Percentiles rank a stretch among this genome's conserved stretches.
Conservation (phyloP, 225 moss, liverwort and hornwort species). For the Bryum argenteum region DNA sequence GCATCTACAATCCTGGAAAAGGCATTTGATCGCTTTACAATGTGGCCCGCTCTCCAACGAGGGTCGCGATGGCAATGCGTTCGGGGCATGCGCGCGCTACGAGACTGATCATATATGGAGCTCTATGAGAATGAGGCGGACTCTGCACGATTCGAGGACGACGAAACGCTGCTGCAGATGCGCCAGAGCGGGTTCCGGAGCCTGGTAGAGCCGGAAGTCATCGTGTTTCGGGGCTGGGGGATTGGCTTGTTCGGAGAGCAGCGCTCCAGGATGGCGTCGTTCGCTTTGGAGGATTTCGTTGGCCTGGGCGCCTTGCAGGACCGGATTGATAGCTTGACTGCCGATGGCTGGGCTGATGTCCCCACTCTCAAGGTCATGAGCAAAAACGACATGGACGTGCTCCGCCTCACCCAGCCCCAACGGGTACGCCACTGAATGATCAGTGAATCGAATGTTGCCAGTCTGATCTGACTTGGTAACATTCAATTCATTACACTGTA, state of each 20-base stretch:
- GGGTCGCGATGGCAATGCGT: too few species aligned
- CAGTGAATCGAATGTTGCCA: background rate
- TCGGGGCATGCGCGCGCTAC: too few species aligned
- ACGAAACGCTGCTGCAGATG: constrained; percentile 3
- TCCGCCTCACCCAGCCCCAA: constrained; percentile 57
- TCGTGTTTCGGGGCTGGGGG: constrained; percentile 17
- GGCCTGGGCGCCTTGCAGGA: constrained; percentile 69
- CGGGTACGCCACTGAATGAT: constrained; percentile 51
- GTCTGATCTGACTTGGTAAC: background rate
- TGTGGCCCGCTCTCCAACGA: too few species aligned
- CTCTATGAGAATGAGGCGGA: background rate
- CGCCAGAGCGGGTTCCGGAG: constrained; percentile 3
- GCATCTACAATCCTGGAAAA: too few species aligned
- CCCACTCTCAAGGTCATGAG: constrained; percentile 85
- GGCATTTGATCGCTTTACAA: too few species aligned
- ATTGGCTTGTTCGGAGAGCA: background rate
- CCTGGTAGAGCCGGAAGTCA: constrained; percentile 23
- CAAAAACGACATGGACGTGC: constrained; percentile 69
- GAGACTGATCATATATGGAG: background rate
- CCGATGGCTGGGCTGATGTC: constrained; percentile 87
- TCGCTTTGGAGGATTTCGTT: constrained; percentile 68
- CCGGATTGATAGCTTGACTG: constrained; percentile 41
- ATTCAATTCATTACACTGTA: too few species aligned
- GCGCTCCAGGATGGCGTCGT: constrained; percentile 56
- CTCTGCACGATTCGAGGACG: too few species aligned